Percentiles rank a stretch among this genome's conserved stretches.
Conservation (phyloP, 495 filamentous ascomycete genomes). For the Pyronema domesticum region DNA sequence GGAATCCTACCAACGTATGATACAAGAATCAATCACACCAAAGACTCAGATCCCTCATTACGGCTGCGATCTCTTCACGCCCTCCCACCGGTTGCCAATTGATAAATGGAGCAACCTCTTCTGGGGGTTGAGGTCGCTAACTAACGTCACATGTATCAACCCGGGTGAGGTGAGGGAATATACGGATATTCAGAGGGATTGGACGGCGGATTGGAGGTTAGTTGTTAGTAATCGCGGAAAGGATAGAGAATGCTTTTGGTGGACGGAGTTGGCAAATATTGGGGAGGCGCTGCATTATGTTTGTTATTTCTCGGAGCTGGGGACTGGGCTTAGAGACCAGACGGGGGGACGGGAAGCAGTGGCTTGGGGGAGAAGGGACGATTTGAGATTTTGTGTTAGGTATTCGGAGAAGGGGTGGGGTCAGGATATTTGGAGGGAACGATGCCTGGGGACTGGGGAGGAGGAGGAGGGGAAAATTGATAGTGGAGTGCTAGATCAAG, state of each 20-base stretch:
- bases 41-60: conserved; percentile 14
- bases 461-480: not conserved
- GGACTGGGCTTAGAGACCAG: conserved; percentile 6
- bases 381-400: conserved; percentile 20
- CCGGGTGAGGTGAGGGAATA: conserved; percentile 22
- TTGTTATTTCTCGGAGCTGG: conserved; percentile 15
- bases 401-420: conserved; percentile 22
- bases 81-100: not conserved
- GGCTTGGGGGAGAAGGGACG: conserved; percentile 10
- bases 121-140: conserved; percentile 14
- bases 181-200: conserved; percentile 9
- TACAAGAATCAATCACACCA: conserved; percentile 5
- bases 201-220: conserved; percentile 23
- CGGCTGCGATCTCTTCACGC: conserved; percentile 12
- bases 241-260: conserved; percentile 16
- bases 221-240: conserved; percentile 18
- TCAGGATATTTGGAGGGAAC: conserved; percentile 11
- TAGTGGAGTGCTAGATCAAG: too few species aligned
- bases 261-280: conserved; percentile 18
- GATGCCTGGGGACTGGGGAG: conserved; percentile 17
- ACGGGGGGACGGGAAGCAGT: conserved; percentile 14
- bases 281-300: conserved; percentile 22
- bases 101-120: conserved; percentile 17
- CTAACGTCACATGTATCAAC: conserved; percentile 17
- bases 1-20: conserved; percentile 2